Evolutionary conservation across 306 rosid species (phyloP).

Genomic region (Begonia peltatifolia): DNA sequence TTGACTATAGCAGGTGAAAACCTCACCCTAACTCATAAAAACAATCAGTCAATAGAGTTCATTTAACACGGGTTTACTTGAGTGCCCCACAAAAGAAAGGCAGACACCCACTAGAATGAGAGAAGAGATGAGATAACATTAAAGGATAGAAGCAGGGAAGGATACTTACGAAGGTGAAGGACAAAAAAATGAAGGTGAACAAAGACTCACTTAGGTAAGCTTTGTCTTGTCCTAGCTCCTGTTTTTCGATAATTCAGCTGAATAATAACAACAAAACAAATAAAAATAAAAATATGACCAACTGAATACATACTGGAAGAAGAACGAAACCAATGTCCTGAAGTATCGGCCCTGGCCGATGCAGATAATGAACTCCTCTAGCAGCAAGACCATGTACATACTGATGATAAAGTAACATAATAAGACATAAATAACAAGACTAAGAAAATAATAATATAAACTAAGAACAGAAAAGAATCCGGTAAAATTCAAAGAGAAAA

Average conservation of each 20-base stretch:
- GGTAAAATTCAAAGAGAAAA: neutral
- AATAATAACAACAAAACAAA: constrained; percentile 5
- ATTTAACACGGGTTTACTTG: no score
- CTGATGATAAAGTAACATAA: constrained; percentile 20
- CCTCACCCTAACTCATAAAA: no score
- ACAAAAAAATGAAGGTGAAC: constrained; percentile 59
- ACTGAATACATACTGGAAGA: constrained; percentile 43
- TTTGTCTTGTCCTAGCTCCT: constrained; percentile 88
- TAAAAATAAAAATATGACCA: constrained; percentile 9
- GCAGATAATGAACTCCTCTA: constrained; percentile 76
- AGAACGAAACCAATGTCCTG: constrained; percentile 76
- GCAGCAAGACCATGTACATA: constrained; percentile 82
- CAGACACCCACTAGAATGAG: no score
- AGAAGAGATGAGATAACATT: neutral
- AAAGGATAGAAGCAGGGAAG: constrained; percentile 1
- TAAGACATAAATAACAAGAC: neutral
- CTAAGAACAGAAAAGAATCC: neutral
- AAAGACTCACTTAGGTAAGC: constrained; percentile 88
- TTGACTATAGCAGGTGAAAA: no score
- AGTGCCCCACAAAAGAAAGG: no score
- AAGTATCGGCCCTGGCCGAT: constrained; percentile 68
- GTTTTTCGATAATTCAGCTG: constrained; percentile 3
- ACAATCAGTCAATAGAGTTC: no score
- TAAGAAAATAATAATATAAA: neutral
- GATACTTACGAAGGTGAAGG: constrained; percentile 68